Evolutionary conservation across 1,284 basidiomycete genomes (phyloP).

Genomic region (Xerocomus amazonicus): DNA sequence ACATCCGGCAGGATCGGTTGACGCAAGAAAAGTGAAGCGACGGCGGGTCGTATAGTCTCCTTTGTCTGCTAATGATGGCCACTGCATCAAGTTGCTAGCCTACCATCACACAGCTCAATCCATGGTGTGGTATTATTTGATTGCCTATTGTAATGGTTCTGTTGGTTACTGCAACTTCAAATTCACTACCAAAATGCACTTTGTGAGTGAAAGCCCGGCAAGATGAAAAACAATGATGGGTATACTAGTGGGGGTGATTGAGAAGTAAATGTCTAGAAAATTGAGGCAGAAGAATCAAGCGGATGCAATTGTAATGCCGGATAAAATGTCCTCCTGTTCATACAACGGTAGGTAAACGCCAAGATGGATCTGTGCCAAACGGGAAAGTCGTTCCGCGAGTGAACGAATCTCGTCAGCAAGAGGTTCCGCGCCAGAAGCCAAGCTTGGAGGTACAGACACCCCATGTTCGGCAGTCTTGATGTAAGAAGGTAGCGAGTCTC

Average conservation of each 20-base stretch:
- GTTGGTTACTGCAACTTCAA: slow-evolving; percentile 30
- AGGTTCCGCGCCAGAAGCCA: slow-evolving; percentile 62
- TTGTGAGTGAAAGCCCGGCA: slow-evolving; percentile 24
- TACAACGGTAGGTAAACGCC: slow-evolving; percentile 72
- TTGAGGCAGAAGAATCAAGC: slow-evolving; percentile 20
- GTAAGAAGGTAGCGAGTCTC: slow-evolving; percentile 34
- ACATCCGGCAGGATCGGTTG: slow-evolving; percentile 11
- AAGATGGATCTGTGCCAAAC: slow-evolving; percentile 68
- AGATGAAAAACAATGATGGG: slow-evolving; percentile 31
- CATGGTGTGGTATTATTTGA: slow-evolving; percentile 25
- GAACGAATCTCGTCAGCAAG: slow-evolving; percentile 64
- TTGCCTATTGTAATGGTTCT: slow-evolving; percentile 29
- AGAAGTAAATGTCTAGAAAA: slow-evolving; percentile 24
- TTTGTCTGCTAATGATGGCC: background rate
- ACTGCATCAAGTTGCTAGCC: background rate
- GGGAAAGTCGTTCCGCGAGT: slow-evolving; percentile 64
- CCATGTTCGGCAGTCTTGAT: slow-evolving; percentile 16
- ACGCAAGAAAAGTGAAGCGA: slow-evolving; percentile 18
- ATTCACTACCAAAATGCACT: slow-evolving; percentile 26
- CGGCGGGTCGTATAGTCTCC: slow-evolving; percentile 19
- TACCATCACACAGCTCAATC: background rate
- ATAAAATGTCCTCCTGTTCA: slow-evolving; percentile 58
- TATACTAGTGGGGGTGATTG: slow-evolving; percentile 22
- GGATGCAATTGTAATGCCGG: slow-evolving; percentile 19
- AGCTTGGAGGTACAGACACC: slow-evolving; percentile 20